Base-by-base conservation (phyloP, 169 alveolate species). In the Plasmodium ovale region DNA sequence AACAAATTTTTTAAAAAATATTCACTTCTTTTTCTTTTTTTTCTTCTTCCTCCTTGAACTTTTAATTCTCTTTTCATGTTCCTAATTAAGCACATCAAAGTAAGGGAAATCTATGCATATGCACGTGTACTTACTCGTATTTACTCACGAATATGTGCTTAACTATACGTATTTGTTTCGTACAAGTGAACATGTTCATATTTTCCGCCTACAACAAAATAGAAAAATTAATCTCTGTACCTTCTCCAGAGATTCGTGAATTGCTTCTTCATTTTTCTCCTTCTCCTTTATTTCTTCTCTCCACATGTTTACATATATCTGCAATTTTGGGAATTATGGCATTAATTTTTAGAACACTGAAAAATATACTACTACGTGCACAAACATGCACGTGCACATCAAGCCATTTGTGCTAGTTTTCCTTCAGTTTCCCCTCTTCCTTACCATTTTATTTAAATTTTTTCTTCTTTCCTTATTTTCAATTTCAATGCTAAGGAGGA, bases 281-380 rank as follows among this genome's bases (percentile, higher is more conserved):
- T 84, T 84, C 21, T 68, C 42, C 42, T 58, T 67, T 84, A 67
- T 56, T 84, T 84, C 74, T 19, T 84, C 87, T 42, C 68, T 84
- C 91, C 91, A 84, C 73, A 69, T 68, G 47, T 68, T 49, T 37
- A 84, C 21, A 53, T 84, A 68, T 53, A 68, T 56, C 91, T 84
- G 64, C 27, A 53, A 44, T 49, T 64, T 35, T 35, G 39, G n/a
- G 39, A 65, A 79, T 54, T 74, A 59, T 37, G 29, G 10, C 2
- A 59, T 59, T 59, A 31, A 14, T 23, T 56, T 27, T 74, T 25
- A n/a, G 62, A 42, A 31, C 37, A 3, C 58, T 16, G n/a, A 54
- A 35, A 59, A 9, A 73, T 74, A 53, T 12, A 44, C 7, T 33
- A 33, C 9, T 12, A 59, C n/a, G 44, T 21, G 29, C 39, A 58